phyloP scores from a whole-genome alignment of 2,329 filamentous ascomycete species.

The Pezicula neosporulosa region DNA sequence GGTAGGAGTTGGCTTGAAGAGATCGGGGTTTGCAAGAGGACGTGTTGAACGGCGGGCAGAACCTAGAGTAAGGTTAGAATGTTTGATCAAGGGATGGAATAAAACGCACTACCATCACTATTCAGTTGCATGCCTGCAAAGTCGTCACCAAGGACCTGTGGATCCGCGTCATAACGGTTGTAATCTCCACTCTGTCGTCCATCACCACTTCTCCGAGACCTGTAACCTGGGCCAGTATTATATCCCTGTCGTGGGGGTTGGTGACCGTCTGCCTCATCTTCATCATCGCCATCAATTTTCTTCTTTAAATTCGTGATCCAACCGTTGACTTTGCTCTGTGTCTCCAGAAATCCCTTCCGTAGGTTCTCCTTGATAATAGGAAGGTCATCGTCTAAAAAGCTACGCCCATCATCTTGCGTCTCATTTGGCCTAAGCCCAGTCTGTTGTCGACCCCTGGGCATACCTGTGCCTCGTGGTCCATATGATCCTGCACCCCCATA shows the following conservation, averaged over 20 bases:
- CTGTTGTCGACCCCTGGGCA: conserved; percentile 40
- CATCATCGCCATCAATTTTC: conserved; percentile 86
- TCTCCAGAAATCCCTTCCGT: conserved; percentile 91
- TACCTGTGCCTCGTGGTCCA: conserved; percentile 43
- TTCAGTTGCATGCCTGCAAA: conserved; percentile 70
- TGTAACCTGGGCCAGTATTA: conserved; percentile 31
- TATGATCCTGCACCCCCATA: conserved; percentile 61
- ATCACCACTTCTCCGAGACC: conserved; percentile 55
- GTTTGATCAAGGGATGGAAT: neutral
- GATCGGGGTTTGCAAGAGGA: conserved; percentile 69
- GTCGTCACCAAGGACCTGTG: conserved; percentile 83
- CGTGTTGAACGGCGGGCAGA: conserved; percentile 56
- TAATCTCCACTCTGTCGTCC: conserved; percentile 79
- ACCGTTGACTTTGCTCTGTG: conserved; percentile 85
- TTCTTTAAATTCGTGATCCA: conserved; percentile 94
- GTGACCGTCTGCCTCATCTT: conserved; percentile 42
- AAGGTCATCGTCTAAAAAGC: conserved; percentile 93
- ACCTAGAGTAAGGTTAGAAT: conserved; percentile 35
- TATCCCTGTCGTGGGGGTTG: conserved; percentile 20
- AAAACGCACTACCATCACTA: conserved; percentile 50
- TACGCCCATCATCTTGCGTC: conserved; percentile 63
- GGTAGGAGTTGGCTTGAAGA: conserved; percentile 68
- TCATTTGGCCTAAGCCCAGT: conserved; percentile 52
- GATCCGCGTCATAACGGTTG: conserved; percentile 91
- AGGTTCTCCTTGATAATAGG: conserved; percentile 91